Evolutionary conservation across 2,329 filamentous ascomycete genomes (phyloP).

Genomic region (Penicillium polonicum): DNA sequence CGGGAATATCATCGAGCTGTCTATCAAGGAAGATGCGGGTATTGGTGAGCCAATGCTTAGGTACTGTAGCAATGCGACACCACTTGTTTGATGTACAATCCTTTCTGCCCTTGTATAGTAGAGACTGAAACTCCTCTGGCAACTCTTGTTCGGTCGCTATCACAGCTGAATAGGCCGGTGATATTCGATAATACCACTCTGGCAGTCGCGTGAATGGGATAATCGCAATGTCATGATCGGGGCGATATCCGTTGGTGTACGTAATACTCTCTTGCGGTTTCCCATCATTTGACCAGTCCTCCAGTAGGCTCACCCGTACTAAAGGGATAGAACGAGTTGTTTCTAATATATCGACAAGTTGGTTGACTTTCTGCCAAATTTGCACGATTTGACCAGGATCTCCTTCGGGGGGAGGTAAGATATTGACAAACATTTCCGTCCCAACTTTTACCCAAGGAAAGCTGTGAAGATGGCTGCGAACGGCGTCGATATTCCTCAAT

Average conservation of each 20-base stretch:
- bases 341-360: background rate
- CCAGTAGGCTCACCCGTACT: background rate
- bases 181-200: background rate
- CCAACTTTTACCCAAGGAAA: background rate
- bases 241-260: background rate
- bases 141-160: background rate
- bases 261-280: background rate
- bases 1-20: background rate
- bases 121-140: too few relatives aligned
- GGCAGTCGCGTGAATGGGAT: background rate
- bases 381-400: background rate
- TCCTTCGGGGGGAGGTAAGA: background rate
- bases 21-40: background rate
- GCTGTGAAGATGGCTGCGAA: background rate
- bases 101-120: too few relatives aligned
- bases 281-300: background rate
- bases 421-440: background rate
- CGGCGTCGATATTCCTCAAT: background rate
- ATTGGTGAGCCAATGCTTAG: background rate
- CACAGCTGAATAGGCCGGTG: background rate
- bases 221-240: background rate
- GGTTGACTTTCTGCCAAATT: background rate
- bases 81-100: background rate
- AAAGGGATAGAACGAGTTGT: background rate
- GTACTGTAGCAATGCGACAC: too few relatives aligned